Evolutionary conservation across 2,329 filamentous ascomycete species (phyloP).

Genomic region (Aspergillus carbonarius): DNA sequence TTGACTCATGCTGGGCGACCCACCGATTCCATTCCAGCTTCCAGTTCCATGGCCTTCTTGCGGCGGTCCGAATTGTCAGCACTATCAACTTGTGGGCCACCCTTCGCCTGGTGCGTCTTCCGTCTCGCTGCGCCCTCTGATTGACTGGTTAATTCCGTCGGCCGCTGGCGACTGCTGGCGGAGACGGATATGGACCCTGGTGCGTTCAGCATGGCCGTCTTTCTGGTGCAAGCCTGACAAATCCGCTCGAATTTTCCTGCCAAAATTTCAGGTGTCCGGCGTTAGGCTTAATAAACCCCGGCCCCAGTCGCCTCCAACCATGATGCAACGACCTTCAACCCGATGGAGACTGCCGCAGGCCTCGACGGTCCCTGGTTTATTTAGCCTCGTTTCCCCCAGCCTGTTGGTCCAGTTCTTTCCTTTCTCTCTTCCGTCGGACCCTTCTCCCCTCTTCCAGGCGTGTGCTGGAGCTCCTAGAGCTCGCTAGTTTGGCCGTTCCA

Average conservation of each 20-base stretch:
- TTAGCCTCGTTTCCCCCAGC: background rate
- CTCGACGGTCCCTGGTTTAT: too few relatives aligned
- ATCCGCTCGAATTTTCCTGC: background rate
- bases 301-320: constrained; percentile 1
- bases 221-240: background rate
- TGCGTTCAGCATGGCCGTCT: background rate
- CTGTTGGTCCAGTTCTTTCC: background rate
- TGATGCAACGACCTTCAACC: constrained; percentile 13
- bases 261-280: background rate
- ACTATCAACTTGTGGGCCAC: background rate
- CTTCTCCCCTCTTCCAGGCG: background rate
- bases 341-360: too few relatives aligned
- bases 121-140: constrained; percentile 1
- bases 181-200: constrained; percentile 6
- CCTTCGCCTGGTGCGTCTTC: constrained; percentile 1
- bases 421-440: background rate
- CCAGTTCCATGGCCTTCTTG: background rate
- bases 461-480: constrained; percentile 1
- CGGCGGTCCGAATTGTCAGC: background rate
- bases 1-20: background rate
- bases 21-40: background rate
- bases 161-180: background rate
- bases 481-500: background rate
- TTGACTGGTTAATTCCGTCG: constrained; percentile 16
- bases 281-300: background rate